A percentile compares a stretch with the other conserved stretches of the same genome.
phyloP scores from a whole-genome alignment of 345 rosid species.

The Eucalyptus curtisii region DNA sequence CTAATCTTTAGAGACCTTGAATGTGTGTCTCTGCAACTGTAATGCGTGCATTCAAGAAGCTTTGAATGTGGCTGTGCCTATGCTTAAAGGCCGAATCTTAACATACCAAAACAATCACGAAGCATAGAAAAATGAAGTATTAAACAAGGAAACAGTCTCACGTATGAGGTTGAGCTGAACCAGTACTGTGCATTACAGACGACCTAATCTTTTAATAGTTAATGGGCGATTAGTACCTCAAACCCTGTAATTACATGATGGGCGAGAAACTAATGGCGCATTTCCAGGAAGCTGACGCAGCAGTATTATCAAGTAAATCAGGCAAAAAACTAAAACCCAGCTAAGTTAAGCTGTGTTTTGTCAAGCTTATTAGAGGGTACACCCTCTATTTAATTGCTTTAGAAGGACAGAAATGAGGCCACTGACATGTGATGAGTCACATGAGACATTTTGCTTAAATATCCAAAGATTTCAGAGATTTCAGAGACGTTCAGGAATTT shows the following conservation, averaged over 20 bases:
- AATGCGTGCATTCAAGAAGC: not conserved
- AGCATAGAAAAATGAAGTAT: not conserved
- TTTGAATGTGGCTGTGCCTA: not conserved
- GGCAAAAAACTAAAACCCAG: not conserved
- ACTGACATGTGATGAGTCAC: slow-evolving; percentile 29
- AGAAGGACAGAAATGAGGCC: slow-evolving; percentile 2
- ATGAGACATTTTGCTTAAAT: slow-evolving; percentile 12
- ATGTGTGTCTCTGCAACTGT: not conserved
- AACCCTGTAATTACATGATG: not conserved
- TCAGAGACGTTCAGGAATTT: slow-evolving; percentile 4
- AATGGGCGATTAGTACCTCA: not conserved
- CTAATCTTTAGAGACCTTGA: not conserved
- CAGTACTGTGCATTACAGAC: not conserved
- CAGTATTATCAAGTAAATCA: not conserved
- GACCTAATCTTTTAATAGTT: not conserved
- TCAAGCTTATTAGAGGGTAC: not conserved
- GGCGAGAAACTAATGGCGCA: not conserved
- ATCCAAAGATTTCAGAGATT: slow-evolving; percentile 1
- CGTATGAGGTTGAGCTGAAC: not conserved
- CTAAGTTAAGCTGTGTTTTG: slow-evolving; percentile 8
- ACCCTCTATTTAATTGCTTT: not conserved
- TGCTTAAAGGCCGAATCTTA: not conserved
- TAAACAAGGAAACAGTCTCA: not conserved
- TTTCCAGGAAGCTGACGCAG: not conserved
- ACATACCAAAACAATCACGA: not conserved